Evolutionary conservation across 257 asterid genomes (phyloP), one percentile per base, ranked within the genome.

Genomic region (Salvia hispanica): DNA sequence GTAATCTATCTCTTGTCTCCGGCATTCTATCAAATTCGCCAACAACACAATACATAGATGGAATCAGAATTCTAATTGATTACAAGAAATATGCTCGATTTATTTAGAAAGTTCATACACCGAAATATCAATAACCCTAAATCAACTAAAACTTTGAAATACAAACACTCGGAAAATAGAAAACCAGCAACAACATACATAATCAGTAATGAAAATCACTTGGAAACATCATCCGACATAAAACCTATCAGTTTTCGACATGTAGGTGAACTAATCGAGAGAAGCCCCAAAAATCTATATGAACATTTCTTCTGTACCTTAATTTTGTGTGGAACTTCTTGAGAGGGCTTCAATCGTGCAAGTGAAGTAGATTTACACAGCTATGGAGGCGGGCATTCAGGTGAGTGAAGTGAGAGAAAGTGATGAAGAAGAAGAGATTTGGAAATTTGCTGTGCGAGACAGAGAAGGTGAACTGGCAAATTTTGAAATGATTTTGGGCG

Each of bases 1-100:
- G 50, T 14, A 83, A 21, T 62, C 95, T 68, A 68, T 89, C 92
- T 70, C 96, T 81, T 10, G 77, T 74, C 55, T 81, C 86, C 14
- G 94, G 75, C 96, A 89, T 86, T 70, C 58, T 73, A 42, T 59
- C 74, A 46, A 70, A 67, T 25, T 72, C 59, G 58, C 57, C 56
- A 43, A 57, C 13, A 16, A 58, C 60, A 47, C 45, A 62, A 39
- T 9, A 9, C 36, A 43, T 44, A 12, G 55, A 25, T 47, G 15
- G 37, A 58, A n/a, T 45, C 52, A 66, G 53, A 16, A 34, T 37
- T 16, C 16, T 11, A 31, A 31, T 10, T 56, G 21, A 31, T 56
- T 31, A 6, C 42, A 7, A 47, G 2, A n/a, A n/a, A n/a, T n/a
- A n/a, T n/a, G n/a, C n/a, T n/a, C n/a, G n/a, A n/a, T n/a, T n/a